Conservation (phyloP, 257 asterid genomes). For the Penstemon barbatus region DNA sequence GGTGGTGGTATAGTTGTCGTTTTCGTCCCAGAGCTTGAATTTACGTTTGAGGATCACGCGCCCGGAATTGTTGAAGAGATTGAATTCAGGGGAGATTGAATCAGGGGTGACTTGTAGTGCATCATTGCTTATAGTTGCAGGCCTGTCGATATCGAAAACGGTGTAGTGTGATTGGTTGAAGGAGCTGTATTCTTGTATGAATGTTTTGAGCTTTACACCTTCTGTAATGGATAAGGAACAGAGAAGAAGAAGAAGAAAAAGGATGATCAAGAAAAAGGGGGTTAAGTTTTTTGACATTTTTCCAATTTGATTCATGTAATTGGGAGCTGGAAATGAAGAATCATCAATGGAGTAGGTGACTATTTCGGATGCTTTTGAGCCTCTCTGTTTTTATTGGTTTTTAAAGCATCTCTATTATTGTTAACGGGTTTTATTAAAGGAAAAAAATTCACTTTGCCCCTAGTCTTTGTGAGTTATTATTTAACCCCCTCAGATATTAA, state of each 20-base stretch:
- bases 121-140: slow-evolving; percentile 24
- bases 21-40: slow-evolving; percentile 33
- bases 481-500: too few species aligned
- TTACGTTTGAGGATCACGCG: slow-evolving; percentile 23
- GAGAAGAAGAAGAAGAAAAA: not conserved
- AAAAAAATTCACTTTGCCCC: too few species aligned
- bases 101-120: slow-evolving; percentile 35
- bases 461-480: too few species aligned
- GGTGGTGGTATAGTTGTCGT: not conserved
- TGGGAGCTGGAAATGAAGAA: too few species aligned
- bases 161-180: not conserved
- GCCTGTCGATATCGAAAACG: not conserved
- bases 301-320: not conserved
- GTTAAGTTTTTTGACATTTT: not conserved
- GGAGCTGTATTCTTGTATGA: slow-evolving; percentile 14
- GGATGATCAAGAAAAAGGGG: not conserved
- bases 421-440: too few species aligned
- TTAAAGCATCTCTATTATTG: too few species aligned
- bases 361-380: too few species aligned
- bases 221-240: not conserved
- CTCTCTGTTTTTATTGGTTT: too few species aligned
- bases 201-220: slow-evolving; percentile 14
- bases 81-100: not conserved
- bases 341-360: too few species aligned
- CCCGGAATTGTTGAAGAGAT: slow-evolving; percentile 1